These are phyloP conservation scores for Leavenworthia alabamica DNA, from an alignment of 345 rosid genomes.

Conservation along the genomic window DNA sequence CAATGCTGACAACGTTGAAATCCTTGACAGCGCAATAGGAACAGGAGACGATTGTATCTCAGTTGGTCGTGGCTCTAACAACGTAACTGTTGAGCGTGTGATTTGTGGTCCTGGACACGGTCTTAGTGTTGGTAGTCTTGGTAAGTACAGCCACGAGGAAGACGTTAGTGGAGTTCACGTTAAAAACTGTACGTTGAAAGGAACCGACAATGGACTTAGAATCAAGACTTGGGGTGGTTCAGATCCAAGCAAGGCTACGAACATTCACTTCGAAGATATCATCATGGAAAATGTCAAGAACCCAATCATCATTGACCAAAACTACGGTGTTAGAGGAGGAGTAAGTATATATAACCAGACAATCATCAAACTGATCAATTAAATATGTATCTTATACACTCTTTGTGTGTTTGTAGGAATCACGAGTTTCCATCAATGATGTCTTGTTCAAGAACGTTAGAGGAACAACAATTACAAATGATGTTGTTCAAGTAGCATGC, in stretches of 20 bases:
- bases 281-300: conserved; percentile 24
- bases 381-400: background rate
- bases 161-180: conserved; percentile 23
- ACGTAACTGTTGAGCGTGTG: conserved; percentile 27
- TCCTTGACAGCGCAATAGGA: conserved; percentile 19
- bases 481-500: no score
- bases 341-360: conserved; percentile 12
- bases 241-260: background rate
- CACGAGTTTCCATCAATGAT: conserved; percentile 17
- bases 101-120: conserved; percentile 34
- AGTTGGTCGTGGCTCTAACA: conserved; percentile 31
- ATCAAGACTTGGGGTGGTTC: conserved; percentile 38
- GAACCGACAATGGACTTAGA: conserved; percentile 30
- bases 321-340: conserved; percentile 36
- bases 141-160: conserved; percentile 28
- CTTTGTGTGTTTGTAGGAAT: conserved; percentile 10
- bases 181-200: conserved; percentile 22
- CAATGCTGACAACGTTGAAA: conserved; percentile 22
- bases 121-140: conserved; percentile 34
- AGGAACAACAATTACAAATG: conserved; percentile 28
- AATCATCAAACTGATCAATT: background rate
- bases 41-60: conserved; percentile 35
- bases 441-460: conserved; percentile 29
- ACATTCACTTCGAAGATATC: conserved; percentile 22
- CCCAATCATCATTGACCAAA: conserved; percentile 36